Evolutionary conservation across 192 early-diverging fungal species (phyloP), one percentile per base, ranked within the genome.

Genomic region (Gonapodya prolifera): DNA sequence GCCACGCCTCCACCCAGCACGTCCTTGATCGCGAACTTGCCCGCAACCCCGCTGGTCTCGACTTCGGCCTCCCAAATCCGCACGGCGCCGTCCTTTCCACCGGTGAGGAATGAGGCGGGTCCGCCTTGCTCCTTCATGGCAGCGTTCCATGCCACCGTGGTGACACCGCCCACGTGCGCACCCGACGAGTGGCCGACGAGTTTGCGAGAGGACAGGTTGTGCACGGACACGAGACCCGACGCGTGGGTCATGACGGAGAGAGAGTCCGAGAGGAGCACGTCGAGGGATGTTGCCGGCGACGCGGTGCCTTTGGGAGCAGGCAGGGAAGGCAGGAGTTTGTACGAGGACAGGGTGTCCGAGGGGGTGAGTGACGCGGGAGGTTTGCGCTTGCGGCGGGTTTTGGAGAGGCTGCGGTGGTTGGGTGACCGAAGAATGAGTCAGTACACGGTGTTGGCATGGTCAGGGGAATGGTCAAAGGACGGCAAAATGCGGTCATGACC

Each of bases 351-450:
- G 32, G 89, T 83, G 29, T 96, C 95, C 0, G 81, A 79, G 1
- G 91, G 83, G 0, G 92, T 87, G 30, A 91, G 85, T 13, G 80
- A 82, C 61, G 79, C 36, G 34, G 95, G 91, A 35, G 89, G 83
- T 83, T 95, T 96, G 81, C 96, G 90, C 89, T 97, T 95, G 70
- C 90, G 85, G 35, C 95, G 91, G 0, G 76, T 35, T 74, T 86
- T 86, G 70, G 86, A 88, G 61, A 96, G 81, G n/a, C 88, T 88
- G 80, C 1, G 30, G 61, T 23, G 33, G 35, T 76, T 0, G 28
- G 33, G 31, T 2, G 29, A 16, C 8, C 8, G 45, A 16, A 69
- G n/a, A n/a, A 69, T 69, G 13, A 69, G n/a, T n/a, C n/a, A n/a
- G n/a, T n/a, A n/a, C n/a, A n/a, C n/a, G n/a, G n/a, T n/a, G n/a